Base-by-base conservation (phyloP, 306 rosid genomes). In the Biancaea sappan region DNA sequence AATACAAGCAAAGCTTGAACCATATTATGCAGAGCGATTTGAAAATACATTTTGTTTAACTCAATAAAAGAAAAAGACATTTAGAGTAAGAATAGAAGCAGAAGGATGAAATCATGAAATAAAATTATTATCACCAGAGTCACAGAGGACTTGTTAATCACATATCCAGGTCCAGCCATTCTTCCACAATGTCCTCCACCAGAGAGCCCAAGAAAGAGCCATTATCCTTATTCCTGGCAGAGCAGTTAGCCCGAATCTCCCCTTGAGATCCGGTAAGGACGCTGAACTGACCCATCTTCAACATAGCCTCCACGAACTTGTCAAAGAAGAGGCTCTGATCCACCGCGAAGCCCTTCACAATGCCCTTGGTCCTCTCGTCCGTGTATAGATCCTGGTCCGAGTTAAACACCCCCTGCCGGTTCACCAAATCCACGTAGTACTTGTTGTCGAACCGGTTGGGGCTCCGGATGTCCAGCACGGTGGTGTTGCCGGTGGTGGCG, bases 221-320 rank as follows among this genome's bases (percentile, higher is more conserved):
- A 8, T 43, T 81, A 14, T 72, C 79, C 4, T 44, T n/a, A 34
- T 88, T 90, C 74, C 84, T 81, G 0, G 34, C 86, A 0, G 88
- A 88, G 80, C 96, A 90, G 25, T 88, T 66, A 1, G 91, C 91
- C 4, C 93, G 86, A 75, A 90, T 74, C 80, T 90, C 91, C 3
- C 96, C 96, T 11, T 75, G 75, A 3, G 1, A 69, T 16, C 87
- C 91, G 0, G 96, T 90, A 69, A 90, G 35, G 58, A 88, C 91
- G 8, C 74, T 90, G 15, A 90, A 26, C 54, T 90, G 96, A 21
- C 96, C 93, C 93, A 88, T 90, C 41, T 84, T 88, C n/a, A 79
- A 75, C 91, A 90, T 86, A 2, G 88, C 87, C n/a, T 54, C 18
- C 18, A 78, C 84, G 70, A 90, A 90, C 67, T 84, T 77, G 18